Percentiles rank a stretch among this genome's conserved stretches.
Conservation (phyloP, 257 asterid genomes). For the Solanum paucissectum region DNA sequence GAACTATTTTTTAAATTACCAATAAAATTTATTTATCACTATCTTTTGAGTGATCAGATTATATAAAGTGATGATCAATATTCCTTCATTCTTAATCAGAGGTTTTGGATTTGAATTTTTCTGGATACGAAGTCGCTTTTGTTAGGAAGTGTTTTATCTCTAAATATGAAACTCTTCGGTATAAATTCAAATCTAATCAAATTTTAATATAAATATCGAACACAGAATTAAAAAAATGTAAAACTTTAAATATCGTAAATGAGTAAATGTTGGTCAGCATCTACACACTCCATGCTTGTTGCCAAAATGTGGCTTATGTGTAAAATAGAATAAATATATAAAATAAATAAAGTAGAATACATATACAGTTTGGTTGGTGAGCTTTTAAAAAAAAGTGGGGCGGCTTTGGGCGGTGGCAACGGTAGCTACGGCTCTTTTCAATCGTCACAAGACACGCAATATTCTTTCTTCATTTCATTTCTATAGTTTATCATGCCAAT, state of each 20-base stretch:
- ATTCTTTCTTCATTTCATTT: not conserved
- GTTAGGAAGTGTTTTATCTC: too few relatives aligned
- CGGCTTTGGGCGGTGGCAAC: conserved; percentile 10
- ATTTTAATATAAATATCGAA: too few relatives aligned
- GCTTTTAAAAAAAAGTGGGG: not conserved
- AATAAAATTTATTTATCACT: too few relatives aligned
- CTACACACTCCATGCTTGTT: not conserved
- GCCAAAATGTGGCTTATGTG: not conserved
- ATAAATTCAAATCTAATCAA: too few relatives aligned
- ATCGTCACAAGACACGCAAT: not conserved
- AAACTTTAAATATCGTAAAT: not conserved
- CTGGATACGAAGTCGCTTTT: too few relatives aligned
- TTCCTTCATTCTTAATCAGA: too few relatives aligned
- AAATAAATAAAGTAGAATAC: not conserved
- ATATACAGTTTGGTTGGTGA: not conserved
- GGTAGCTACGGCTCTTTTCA: not conserved
- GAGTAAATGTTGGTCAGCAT: not conserved
- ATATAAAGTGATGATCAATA: too few relatives aligned
- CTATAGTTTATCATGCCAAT: not conserved
- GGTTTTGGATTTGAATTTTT: too few relatives aligned
- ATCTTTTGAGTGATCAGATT: not conserved
- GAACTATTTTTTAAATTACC: too few relatives aligned
- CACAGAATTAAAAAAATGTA: too few relatives aligned
- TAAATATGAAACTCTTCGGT: too few relatives aligned
- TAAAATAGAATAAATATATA: not conserved